Base-by-base conservation (phyloP, 495 filamentous ascomycete species). In the Xylaria curta region DNA sequence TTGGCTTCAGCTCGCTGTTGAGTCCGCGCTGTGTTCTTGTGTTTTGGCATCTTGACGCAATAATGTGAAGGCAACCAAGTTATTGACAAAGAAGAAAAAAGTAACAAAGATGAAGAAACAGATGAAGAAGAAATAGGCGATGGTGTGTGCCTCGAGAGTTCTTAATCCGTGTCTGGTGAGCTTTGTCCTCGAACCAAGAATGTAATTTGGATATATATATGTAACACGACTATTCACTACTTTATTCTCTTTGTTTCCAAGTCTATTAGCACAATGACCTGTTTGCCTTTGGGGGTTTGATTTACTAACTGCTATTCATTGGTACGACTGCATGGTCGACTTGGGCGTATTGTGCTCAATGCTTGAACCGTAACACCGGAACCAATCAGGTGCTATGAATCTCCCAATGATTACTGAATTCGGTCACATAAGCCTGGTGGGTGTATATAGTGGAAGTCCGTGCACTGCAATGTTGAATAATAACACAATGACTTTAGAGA, bases 321-420 rank as follows among this genome's bases (percentile, higher is more conserved):
- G 8, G 7, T n/a, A 31, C 12, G 26, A 33, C 40, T n/a, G 19
- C 9, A 26, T 53, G 7, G 10, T 53, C 13, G 44, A 51, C 15
- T 13, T 6, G 9, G 9, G 33, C 26, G 28, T 33, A 2, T n/a
- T n/a, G 51, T 38, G 65, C 64, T 42, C 8, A 8, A 56, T 62
- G 28, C 46, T 68, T 10, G 13, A 19, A 12, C 24, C 19, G 21
- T 15, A 31, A 33, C 17, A 19, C 24, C 0, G 4, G 28, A n/a
- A 21, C 68, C 68, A 70, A 70, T 62, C 44, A 61, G 21, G 63
- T 62, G 46, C 21, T 5, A 42, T 28, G 6, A 5, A 53, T 70
- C 31, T 51, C 26, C 26, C 21, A 28, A 38, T 63, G 46, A 53
- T 70, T 70, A 69, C 68, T 63, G 44, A 1, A 62, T 70, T 54